These are phyloP conservation scores for Raffaelea deltoideospora DNA, from an alignment of 2,329 filamentous ascomycete species.

Conservation along the genomic window DNA sequence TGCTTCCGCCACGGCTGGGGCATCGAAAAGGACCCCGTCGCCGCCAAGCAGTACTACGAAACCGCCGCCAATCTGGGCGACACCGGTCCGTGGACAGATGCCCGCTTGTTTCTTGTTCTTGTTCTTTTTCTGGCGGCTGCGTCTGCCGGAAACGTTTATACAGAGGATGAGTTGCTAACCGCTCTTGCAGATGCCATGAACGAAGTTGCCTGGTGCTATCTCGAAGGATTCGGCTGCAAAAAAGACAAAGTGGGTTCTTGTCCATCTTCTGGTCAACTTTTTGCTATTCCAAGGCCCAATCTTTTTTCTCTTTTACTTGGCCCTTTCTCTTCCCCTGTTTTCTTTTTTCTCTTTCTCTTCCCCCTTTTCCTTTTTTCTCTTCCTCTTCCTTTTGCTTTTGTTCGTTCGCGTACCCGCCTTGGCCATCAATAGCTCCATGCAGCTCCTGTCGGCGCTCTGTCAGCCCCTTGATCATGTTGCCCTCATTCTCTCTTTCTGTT, in stretches of 20 bases:
- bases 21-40: constrained; percentile 68
- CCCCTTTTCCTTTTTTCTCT: background rate
- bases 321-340: background rate
- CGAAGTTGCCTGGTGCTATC: constrained; percentile 87
- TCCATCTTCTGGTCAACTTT: too few relatives aligned
- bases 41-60: constrained; percentile 90
- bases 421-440: constrained; percentile 3
- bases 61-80: constrained; percentile 94
- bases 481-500: too few relatives aligned
- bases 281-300: too few relatives aligned
- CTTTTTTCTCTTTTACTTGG: background rate
- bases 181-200: constrained; percentile 96
- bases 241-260: constrained; percentile 85
- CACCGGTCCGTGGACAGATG: constrained; percentile 50
- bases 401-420: constrained; percentile 1
- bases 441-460: too few relatives aligned
- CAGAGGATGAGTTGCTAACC: too few relatives aligned
- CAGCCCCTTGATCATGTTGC: too few relatives aligned
- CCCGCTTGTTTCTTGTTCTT: background rate
- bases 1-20: constrained; percentile 94
- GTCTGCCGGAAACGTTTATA: too few relatives aligned
- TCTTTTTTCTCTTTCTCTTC: background rate
- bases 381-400: too few relatives aligned
- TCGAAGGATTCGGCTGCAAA: constrained; percentile 91
- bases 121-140: background rate